Percentiles rank a stretch among this genome's conserved stretches.
These are phyloP conservation scores for Psilocybe mexicana DNA, from an alignment of 1,284 basidiomycete species.

Conservation along the genomic window DNA sequence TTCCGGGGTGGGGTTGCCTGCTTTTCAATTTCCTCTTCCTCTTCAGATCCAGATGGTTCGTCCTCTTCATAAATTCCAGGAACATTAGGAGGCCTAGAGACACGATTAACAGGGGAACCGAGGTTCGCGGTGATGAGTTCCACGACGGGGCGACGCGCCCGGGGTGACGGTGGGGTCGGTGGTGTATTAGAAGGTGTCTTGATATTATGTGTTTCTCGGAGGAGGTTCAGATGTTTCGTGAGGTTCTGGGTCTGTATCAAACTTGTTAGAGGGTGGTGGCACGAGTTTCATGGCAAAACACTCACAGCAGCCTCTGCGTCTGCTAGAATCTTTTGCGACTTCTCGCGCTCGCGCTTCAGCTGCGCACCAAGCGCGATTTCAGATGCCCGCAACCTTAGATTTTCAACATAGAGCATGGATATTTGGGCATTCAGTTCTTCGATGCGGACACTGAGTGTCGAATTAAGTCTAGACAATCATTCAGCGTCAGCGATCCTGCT, in stretches of 20 bases:
- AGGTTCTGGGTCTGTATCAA: slow-evolving; percentile 55
- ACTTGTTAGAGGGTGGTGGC: slow-evolving; percentile 12
- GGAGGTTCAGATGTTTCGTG: slow-evolving; percentile 62
- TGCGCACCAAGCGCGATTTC: slow-evolving; percentile 74
- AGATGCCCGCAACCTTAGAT: slow-evolving; percentile 74
- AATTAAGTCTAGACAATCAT: slow-evolving; percentile 64
- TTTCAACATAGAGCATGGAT: slow-evolving; percentile 76
- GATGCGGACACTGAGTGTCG: slow-evolving; percentile 76
- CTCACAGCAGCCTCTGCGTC: slow-evolving; percentile 76
- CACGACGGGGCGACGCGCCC: slow-evolving; percentile 40
- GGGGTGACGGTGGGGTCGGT: slow-evolving; percentile 51
- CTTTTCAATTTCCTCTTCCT: slow-evolving; percentile 43
- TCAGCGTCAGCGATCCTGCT: slow-evolving; percentile 2
- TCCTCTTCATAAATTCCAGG: slow-evolving; percentile 72
- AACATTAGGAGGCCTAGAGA: slow-evolving; percentile 65
- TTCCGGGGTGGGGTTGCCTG: slow-evolving; percentile 39
- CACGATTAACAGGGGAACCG: slow-evolving; percentile 51
- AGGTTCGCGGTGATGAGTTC: slow-evolving; percentile 37
- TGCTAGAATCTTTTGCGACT: slow-evolving; percentile 65
- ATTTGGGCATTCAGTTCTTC: slow-evolving; percentile 82
- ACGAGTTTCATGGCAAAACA: slow-evolving; percentile 14
- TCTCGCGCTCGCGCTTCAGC: slow-evolving; percentile 76
- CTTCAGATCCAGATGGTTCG: slow-evolving; percentile 46
- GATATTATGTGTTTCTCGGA: slow-evolving; percentile 61
- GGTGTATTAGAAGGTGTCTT: slow-evolving; percentile 39